Evolutionary conservation across 257 asterid genomes (phyloP).

Genomic region (Ilex asprella): DNA sequence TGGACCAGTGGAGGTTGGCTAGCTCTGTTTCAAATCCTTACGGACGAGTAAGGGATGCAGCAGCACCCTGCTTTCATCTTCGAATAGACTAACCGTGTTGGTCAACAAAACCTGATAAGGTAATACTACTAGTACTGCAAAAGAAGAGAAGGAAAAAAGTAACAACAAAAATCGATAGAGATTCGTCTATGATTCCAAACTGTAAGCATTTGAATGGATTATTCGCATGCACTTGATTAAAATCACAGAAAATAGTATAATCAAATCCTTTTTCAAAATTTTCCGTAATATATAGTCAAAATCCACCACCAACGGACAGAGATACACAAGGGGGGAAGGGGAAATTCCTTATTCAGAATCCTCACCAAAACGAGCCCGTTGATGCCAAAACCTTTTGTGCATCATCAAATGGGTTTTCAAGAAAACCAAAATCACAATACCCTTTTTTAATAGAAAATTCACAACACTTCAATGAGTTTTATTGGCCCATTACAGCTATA

Average conservation of each 20-base stretch:
- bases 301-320: conserved; percentile 17
- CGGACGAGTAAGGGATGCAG: conserved; percentile 26
- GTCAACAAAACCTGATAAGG: conserved; percentile 39
- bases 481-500: too few relatives aligned
- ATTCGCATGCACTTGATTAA: conserved; percentile 12
- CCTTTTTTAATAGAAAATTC: too few relatives aligned
- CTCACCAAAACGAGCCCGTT: conserved; percentile 48
- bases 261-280: too few relatives aligned
- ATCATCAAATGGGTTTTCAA: too few relatives aligned
- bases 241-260: not conserved
- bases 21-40: conserved; percentile 42
- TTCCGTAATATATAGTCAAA: conserved; percentile 12
- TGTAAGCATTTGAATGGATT: conserved; percentile 15
- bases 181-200: conserved; percentile 34
- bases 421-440: too few relatives aligned
- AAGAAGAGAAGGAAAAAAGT: conserved; percentile 30
- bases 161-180: conserved; percentile 29
- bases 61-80: conserved; percentile 33
- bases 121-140: conserved; percentile 31
- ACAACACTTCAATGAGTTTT: too few relatives aligned
- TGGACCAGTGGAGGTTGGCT: conserved; percentile 18
- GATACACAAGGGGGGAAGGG: conserved; percentile 8
- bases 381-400: conserved; percentile 51
- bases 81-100: conserved; percentile 37
- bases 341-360: conserved; percentile 42